A percentile compares a stretch with the other conserved stretches of the same genome.
These are phyloP conservation scores for Fusarium lateritium DNA, from an alignment of 2,329 filamentous ascomycete species.

Conservation along the genomic window DNA sequence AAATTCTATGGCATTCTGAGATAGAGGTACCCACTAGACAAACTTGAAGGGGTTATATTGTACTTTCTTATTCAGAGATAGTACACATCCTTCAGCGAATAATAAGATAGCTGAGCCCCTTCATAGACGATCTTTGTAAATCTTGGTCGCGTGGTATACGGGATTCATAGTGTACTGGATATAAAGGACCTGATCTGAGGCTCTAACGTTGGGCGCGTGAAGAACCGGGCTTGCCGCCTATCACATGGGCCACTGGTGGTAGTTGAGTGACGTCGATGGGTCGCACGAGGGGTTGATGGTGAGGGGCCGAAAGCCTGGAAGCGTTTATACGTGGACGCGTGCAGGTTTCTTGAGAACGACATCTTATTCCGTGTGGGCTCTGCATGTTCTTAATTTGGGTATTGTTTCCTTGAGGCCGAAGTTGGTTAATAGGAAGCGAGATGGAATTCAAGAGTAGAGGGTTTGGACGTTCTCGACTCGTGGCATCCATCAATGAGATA, in stretches of 20 bases:
- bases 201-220: slow-evolving; percentile 16
- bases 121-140: neutral
- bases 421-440: neutral
- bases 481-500: neutral
- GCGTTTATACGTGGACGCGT: slow-evolving; percentile 12
- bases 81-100: neutral
- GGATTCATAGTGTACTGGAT: neutral
- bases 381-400: slow-evolving; percentile 12
- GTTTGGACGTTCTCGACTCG: neutral
- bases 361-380: slow-evolving; percentile 7
- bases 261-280: slow-evolving; percentile 38
- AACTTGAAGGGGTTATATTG: no score
- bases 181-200: slow-evolving; percentile 13
- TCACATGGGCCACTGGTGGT: slow-evolving; percentile 37
- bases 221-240: slow-evolving; percentile 42
- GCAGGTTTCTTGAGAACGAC: slow-evolving; percentile 9
- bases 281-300: slow-evolving; percentile 27
- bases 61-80: neutral
- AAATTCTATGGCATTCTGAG: no score
- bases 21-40: no score
- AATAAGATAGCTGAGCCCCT: slow-evolving; percentile 3
- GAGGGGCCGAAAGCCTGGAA: slow-evolving; percentile 18
- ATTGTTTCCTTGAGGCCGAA: slow-evolving; percentile 6
- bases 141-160: slow-evolving; percentile 1
- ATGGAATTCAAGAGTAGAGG: neutral